Evolutionary conservation across 495 filamentous ascomycete species (phyloP), one percentile per base, ranked within the genome.

Genomic region (Hypoxylon rickii): DNA sequence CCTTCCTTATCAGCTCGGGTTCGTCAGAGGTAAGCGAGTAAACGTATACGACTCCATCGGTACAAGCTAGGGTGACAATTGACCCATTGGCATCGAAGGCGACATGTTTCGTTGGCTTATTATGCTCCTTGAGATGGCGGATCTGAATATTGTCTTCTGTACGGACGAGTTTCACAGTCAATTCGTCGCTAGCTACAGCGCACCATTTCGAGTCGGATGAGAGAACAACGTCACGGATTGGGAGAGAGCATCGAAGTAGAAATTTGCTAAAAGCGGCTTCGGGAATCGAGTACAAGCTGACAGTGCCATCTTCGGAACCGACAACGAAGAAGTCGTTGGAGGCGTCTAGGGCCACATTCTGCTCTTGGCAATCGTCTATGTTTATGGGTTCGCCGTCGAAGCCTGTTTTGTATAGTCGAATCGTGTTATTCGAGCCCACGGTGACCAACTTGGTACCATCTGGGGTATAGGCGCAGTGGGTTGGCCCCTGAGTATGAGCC

Each of bases 121-220:
- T 73, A 65, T 96, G 91, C 33, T 95, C 88, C 45, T 87, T 83
- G 0, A 98, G 83, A 55, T 85, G 86, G 55, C 88, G 79, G 26
- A 92, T 71, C 41, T 85, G 80, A 26, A 72, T 85, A 73, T 86
- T 92, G 65, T 96, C 89, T 37, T 87, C 76, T 21, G 86, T 82
- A 61, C 86, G 88, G 51, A 97, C 90, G 31, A 98, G 78, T 64
- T 93, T 95, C 29, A 97, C 90, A 0, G 85, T 87, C 26, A 95
- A 78, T 66, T 98, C 94, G 73, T 98, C 95, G 81, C 92, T 96
- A 22, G 95, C 89, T n/a, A 97, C 89, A 31, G 94, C 94, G 41
- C 82, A 87, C 95, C 91, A 97, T 65, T 87, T 83, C 0, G 83
- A 81, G 70, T 98, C 90, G 5, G 83, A 85, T 3, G 90, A 92